Percentiles rank a stretch among this genome's conserved stretches.
Evolutionary conservation across 257 asterid species (phyloP).

Genomic region (Sherardia arvensis): DNA sequence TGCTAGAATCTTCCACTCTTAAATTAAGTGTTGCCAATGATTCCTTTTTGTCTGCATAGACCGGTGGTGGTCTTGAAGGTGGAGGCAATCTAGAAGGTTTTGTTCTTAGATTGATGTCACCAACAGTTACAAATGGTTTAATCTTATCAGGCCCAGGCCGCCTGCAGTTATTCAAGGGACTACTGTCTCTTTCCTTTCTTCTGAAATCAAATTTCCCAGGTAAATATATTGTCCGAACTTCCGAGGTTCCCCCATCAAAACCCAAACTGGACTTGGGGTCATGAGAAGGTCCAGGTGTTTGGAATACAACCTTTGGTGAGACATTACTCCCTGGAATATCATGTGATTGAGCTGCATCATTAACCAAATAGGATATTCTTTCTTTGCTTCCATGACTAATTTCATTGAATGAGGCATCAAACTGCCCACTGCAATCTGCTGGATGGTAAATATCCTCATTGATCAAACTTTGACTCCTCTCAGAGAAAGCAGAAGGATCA

Average conservation of each 20-base stretch:
- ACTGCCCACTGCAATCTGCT: constrained; percentile 21
- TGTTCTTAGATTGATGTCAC: constrained; percentile 73
- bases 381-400: constrained; percentile 28
- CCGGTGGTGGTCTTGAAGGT: constrained; percentile 92
- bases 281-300: constrained; percentile 16
- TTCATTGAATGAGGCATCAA: constrained; percentile 37
- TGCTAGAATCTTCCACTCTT: constrained; percentile 30
- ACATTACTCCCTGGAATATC: constrained; percentile 42
- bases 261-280: constrained; percentile 26
- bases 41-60: constrained; percentile 33
- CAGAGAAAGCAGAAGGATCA: constrained; percentile 62
- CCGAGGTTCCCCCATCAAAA: constrained; percentile 19
- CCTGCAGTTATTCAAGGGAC: constrained; percentile 20
- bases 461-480: constrained; percentile 30
- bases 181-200: constrained; percentile 19
- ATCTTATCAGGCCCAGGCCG: constrained; percentile 19
- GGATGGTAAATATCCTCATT: constrained; percentile 37
- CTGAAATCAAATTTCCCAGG: constrained; percentile 19
- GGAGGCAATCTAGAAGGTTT: constrained; percentile 81
- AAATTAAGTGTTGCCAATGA: constrained; percentile 21
- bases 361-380: constrained; percentile 26
- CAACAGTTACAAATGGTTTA: constrained; percentile 55
- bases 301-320: constrained; percentile 31
- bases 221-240: constrained; percentile 24
- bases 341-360: constrained; percentile 24